Evolutionary conservation across 1,284 basidiomycete species (phyloP).

Genomic region (Schizophyllum commune): DNA sequence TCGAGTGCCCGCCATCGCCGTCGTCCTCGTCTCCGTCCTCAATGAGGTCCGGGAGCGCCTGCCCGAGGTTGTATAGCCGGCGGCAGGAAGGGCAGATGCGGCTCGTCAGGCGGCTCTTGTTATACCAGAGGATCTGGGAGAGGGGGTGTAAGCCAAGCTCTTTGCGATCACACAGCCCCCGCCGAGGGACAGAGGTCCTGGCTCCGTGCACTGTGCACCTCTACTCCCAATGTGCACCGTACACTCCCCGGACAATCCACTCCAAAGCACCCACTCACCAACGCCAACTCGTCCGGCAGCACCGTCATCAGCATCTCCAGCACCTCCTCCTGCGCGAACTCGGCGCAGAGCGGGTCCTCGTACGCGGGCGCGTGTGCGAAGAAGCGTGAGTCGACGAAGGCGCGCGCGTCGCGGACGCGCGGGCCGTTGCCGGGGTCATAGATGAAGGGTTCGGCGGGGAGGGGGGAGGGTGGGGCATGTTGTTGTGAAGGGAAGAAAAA

Average conservation of each 20-base stretch:
- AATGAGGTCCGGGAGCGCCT: constrained; percentile 45
- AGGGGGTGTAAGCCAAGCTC: not conserved
- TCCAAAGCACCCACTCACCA: constrained; percentile 36
- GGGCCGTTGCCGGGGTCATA: constrained; percentile 71
- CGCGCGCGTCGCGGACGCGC: constrained; percentile 51
- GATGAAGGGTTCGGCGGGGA: constrained; percentile 45
- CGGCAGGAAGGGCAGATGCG: constrained; percentile 72
- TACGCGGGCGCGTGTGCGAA: constrained; percentile 57
- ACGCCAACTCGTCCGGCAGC: constrained; percentile 61
- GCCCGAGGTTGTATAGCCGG: constrained; percentile 60
- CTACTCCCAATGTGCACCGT: no score
- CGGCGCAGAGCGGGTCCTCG: constrained; percentile 57
- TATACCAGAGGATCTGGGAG: constrained; percentile 74
- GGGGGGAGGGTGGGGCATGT: constrained; percentile 11
- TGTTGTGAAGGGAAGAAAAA: constrained; percentile 1
- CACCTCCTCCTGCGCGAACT: constrained; percentile 66
- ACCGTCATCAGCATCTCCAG: constrained; percentile 61
- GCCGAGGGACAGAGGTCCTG: no score
- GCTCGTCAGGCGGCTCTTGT: constrained; percentile 60
- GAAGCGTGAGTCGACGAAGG: constrained; percentile 50
- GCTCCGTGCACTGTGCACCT: no score
- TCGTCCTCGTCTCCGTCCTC: constrained; percentile 20
- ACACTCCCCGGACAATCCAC: not conserved
- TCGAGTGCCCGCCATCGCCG: not conserved
- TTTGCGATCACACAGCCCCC: not conserved